phyloP scores from a whole-genome alignment of 1,284 basidiomycete species.

The Veloboletus limbatus region DNA sequence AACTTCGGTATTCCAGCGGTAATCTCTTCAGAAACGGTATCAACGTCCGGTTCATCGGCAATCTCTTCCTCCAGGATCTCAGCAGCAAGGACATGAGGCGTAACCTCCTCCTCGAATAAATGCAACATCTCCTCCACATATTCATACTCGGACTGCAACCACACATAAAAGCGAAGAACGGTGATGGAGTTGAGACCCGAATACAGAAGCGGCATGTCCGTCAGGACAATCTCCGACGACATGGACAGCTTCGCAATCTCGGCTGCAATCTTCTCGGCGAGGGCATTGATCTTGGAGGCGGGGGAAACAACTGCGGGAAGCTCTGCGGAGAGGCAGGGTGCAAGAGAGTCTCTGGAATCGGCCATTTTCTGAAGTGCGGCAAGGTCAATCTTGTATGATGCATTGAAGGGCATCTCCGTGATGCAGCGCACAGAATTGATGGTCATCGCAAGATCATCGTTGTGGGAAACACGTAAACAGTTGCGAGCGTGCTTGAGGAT shows the following conservation, averaged over 20 bases:
- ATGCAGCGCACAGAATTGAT: slow-evolving; percentile 23
- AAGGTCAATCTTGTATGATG: slow-evolving; percentile 31
- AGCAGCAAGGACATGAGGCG: slow-evolving; percentile 14
- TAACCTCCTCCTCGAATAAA: slow-evolving; percentile 24
- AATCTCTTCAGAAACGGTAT: neutral
- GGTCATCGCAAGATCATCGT: slow-evolving; percentile 22
- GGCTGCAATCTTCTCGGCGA: slow-evolving; percentile 22
- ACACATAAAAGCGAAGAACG: slow-evolving; percentile 22
- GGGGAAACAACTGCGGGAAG: neutral
- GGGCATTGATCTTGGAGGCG: slow-evolving; percentile 14
- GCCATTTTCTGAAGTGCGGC: slow-evolving; percentile 23
- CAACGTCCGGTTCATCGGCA: neutral
- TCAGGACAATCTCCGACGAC: slow-evolving; percentile 13
- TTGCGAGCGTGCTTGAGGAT: slow-evolving; percentile 27
- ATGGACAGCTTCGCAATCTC: slow-evolving; percentile 20
- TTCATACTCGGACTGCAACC: slow-evolving; percentile 22
- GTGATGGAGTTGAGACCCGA: slow-evolving; percentile 29
- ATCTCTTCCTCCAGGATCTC: slow-evolving; percentile 16
- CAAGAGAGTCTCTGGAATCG: slow-evolving; percentile 17
- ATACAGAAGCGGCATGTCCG: slow-evolving; percentile 21
- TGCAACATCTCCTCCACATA: slow-evolving; percentile 25
- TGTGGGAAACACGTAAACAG: slow-evolving; percentile 13
- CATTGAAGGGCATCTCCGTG: slow-evolving; percentile 30
- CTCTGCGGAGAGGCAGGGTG: slow-evolving; percentile 10
- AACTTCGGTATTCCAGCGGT: no score